Percentiles rank a stretch among this genome's conserved stretches.
phyloP scores from a whole-genome alignment of 2,329 filamentous ascomycete species.

The Scedosporium minutisporum region DNA sequence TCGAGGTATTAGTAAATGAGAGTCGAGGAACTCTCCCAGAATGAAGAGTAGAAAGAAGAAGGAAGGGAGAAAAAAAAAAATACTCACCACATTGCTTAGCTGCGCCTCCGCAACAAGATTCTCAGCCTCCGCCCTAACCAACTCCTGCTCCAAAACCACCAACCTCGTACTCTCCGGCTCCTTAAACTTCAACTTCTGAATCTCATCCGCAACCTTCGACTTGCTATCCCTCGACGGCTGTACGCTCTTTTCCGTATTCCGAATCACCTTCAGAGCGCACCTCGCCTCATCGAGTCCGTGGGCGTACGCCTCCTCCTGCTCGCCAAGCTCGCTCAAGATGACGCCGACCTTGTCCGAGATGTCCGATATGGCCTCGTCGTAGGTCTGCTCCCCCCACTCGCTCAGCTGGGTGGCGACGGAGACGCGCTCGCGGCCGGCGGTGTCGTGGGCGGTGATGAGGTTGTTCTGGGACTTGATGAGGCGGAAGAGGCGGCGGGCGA shows the following conservation, averaged over 20 bases:
- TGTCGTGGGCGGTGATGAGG: constrained; percentile 74
- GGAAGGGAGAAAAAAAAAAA: neutral
- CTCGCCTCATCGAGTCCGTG: constrained; percentile 81
- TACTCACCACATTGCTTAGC: constrained; percentile 78
- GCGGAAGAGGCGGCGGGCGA: constrained; percentile 79
- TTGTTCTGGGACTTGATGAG: constrained; percentile 94
- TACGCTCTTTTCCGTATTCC: constrained; percentile 91
- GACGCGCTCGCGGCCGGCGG: constrained; percentile 73
- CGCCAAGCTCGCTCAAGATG: constrained; percentile 81
- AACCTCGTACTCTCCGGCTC: constrained; percentile 78
- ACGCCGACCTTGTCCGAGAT: constrained; percentile 94
- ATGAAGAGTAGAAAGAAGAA: neutral
- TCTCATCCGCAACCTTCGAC: constrained; percentile 83
- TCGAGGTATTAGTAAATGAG: neutral
- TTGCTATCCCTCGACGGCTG: constrained; percentile 86
- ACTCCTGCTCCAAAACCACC: constrained; percentile 84
- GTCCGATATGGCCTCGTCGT: constrained; percentile 78
- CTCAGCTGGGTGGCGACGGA: constrained; percentile 84
- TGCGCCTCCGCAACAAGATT: constrained; percentile 94
- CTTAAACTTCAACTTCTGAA: constrained; percentile 82
- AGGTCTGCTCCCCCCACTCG: constrained; percentile 90
- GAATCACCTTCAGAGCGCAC: constrained; percentile 74
- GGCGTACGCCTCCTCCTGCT: constrained; percentile 84
- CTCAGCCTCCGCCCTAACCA: constrained; percentile 91
- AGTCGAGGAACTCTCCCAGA: too few relatives aligned